Evolutionary conservation across 1,139 yeast genomes (phyloP).

Genomic region (Pichia sp.): DNA sequence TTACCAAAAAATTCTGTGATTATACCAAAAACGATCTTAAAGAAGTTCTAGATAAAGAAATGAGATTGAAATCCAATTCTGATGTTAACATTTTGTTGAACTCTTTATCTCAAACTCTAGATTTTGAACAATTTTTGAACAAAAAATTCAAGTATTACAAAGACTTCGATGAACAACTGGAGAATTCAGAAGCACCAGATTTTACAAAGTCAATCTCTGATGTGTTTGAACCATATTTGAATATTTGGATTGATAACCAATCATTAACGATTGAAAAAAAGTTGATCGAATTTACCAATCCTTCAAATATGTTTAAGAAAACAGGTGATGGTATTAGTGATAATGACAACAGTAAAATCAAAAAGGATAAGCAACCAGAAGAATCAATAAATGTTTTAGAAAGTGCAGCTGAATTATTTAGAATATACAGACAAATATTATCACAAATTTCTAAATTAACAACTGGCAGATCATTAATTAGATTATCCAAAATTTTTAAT

Average conservation of each 20-base stretch:
- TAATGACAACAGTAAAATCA: slow-evolving; percentile 13
- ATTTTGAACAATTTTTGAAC: slow-evolving; percentile 71
- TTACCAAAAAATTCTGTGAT: slow-evolving; percentile 60
- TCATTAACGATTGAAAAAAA: slow-evolving; percentile 57
- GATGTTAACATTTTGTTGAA: slow-evolving; percentile 56
- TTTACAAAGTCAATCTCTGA: slow-evolving; percentile 55
- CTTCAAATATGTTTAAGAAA: slow-evolving; percentile 38
- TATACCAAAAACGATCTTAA: slow-evolving; percentile 64
- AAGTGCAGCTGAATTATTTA: slow-evolving; percentile 82
- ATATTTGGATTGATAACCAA: slow-evolving; percentile 85
- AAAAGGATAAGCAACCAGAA: slow-evolving; percentile 24
- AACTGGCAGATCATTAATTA: slow-evolving; percentile 59
- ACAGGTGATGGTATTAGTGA: slow-evolving; percentile 33
- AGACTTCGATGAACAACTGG: slow-evolving; percentile 22
- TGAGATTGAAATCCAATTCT: slow-evolving; percentile 27
- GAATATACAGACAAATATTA: slow-evolving; percentile 64
- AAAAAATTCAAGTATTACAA: slow-evolving; percentile 41
- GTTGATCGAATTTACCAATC: slow-evolving; percentile 53
- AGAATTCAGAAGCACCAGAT: slow-evolving; percentile 26
- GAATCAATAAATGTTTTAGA: slow-evolving; percentile 29
- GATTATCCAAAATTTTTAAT: slow-evolving; percentile 58
- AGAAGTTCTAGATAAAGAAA: slow-evolving; percentile 35
- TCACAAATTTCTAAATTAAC: slow-evolving; percentile 74
- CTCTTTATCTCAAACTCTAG: slow-evolving; percentile 58
- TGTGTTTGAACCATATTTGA: slow-evolving; percentile 79